phyloP scores from a whole-genome alignment of 2,329 filamentous ascomycete species.

The Rasamsonia emersonii region DNA sequence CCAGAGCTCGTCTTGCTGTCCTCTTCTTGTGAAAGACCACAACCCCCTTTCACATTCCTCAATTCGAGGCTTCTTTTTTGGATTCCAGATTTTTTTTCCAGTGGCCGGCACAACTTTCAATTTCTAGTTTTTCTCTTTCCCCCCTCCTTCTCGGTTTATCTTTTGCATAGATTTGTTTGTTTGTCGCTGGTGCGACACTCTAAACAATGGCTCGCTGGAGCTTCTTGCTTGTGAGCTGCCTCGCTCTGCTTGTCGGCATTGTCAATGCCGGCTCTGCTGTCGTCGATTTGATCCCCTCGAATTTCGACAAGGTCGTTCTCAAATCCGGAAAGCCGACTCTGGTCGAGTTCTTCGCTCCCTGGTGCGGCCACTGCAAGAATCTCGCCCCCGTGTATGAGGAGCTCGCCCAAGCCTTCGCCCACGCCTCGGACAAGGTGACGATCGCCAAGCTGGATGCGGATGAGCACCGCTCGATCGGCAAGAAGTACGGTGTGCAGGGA shows the following conservation, averaged over 20 bases:
- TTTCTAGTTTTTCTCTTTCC: neutral
- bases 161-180: neutral
- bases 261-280: constrained; percentile 67
- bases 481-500: constrained; percentile 80
- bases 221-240: constrained; percentile 37
- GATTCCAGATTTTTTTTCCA: constrained; percentile 2
- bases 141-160: neutral
- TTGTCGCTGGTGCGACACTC: neutral
- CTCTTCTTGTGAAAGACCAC: too few relatives aligned
- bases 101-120: neutral
- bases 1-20: too few relatives aligned
- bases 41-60: too few relatives aligned
- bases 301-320: constrained; percentile 85
- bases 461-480: constrained; percentile 72
- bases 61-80: too few relatives aligned
- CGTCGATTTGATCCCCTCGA: constrained; percentile 76
- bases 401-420: constrained; percentile 65
- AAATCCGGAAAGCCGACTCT: constrained; percentile 91
- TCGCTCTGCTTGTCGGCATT: constrained; percentile 42
- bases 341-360: constrained; percentile 96
- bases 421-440: constrained; percentile 64
- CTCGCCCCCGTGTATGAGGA: constrained; percentile 94
- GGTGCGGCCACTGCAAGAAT: constrained; percentile 99
- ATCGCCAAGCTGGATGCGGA: constrained; percentile 97
- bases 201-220: constrained; percentile 38